phyloP scores from a whole-genome alignment of 176 grass and related monocot genomes.

The Hsuehochloa calcarea region DNA sequence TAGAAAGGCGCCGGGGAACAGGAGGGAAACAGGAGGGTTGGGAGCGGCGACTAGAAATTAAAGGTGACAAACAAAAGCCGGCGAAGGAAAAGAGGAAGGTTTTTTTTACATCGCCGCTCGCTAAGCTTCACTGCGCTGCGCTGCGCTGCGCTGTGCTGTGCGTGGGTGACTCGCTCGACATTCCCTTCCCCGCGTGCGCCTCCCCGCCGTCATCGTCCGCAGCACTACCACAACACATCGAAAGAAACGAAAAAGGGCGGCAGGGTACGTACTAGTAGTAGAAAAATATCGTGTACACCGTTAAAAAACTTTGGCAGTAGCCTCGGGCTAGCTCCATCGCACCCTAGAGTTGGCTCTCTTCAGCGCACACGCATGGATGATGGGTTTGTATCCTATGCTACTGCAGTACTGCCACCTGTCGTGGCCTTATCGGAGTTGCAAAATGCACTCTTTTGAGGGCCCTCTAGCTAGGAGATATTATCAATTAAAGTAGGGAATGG shows the following conservation, averaged over 20 bases:
- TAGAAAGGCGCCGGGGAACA: slow-evolving; percentile 27
- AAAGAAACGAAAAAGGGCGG: neutral
- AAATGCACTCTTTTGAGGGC: slow-evolving; percentile 5
- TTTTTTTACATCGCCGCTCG: neutral
- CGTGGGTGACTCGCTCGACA: slow-evolving; percentile 14
- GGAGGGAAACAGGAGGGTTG: slow-evolving; percentile 12
- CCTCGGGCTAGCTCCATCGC: neutral
- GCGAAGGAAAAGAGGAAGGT: neutral
- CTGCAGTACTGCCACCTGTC: neutral
- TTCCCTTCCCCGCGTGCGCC: slow-evolving; percentile 46
- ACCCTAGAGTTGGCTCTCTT: neutral
- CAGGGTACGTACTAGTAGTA: neutral
- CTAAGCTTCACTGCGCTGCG: no score
- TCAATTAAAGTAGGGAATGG: slow-evolving; percentile 35
- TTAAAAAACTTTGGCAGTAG: neutral
- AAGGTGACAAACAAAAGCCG: neutral
- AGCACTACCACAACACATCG: neutral
- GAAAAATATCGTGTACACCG: slow-evolving; percentile 9
- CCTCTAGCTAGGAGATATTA: slow-evolving; percentile 3
- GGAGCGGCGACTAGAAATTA: slow-evolving; percentile 33
- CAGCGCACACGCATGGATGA: neutral
- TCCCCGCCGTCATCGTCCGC: slow-evolving; percentile 50
- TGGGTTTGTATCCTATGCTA: neutral
- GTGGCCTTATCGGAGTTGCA: neutral
- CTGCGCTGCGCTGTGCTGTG: no score